Evolutionary conservation across 345 rosid species (phyloP).

Genomic region (Citrus unshiu): DNA sequence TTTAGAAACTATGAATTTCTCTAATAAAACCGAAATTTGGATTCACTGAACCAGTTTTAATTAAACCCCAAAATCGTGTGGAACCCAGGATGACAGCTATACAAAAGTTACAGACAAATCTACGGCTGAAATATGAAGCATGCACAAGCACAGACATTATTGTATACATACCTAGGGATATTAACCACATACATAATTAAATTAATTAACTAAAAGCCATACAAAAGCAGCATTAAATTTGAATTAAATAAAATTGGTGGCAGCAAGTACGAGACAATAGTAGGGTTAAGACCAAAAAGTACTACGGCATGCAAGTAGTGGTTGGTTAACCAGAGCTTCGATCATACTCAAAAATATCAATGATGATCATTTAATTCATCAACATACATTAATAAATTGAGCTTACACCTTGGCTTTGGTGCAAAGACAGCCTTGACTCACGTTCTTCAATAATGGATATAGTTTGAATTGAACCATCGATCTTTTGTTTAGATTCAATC

Average conservation of each 20-base stretch:
- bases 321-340: background rate
- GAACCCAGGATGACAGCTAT: conserved; percentile 15
- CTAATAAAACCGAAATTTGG: background rate
- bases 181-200: background rate
- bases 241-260: background rate
- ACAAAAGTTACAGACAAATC: conserved; percentile 1
- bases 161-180: conserved; percentile 11
- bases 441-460: conserved; percentile 37
- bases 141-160: background rate
- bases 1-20: background rate
- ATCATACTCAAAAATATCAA: conserved; percentile 1
- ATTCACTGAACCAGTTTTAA: conserved; percentile 11
- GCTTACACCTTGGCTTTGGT: conserved; percentile 27
- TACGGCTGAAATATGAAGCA: background rate
- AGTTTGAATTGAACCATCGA: background rate
- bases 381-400: background rate
- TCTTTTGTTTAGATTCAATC: conserved; percentile 29
- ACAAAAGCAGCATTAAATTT: background rate
- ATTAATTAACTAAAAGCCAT: too few relatives aligned
- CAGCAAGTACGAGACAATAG: background rate
- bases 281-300: background rate
- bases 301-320: background rate
- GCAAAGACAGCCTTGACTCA: conserved; percentile 44
- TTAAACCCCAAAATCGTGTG: background rate
- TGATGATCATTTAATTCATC: background rate